Base-by-base conservation (phyloP, 305 asterid genomes). In the Fraxinus xanthoxyloides region DNA sequence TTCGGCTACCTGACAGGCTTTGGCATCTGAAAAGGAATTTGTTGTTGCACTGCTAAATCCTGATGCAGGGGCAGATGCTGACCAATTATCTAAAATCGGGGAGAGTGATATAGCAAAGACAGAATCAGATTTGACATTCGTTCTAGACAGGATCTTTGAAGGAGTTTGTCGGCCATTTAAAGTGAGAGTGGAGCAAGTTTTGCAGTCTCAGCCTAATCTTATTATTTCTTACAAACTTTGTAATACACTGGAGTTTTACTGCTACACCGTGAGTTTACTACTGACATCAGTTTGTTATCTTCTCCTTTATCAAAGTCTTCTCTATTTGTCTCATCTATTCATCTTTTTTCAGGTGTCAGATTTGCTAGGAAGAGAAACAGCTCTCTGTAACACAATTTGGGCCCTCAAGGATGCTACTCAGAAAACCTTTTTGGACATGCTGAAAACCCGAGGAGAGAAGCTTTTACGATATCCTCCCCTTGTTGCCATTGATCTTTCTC, bases 1-100 rank as follows among this genome's bases (percentile, higher is more conserved):
- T 77, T 70, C 87, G 84, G 81, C 80, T 77, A 72, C 77, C 32
- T 82, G 80, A 80, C 89, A 96, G 99, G 99, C 98, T 76, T 86
- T 96, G 91, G 99, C 99, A 23, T 94, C 99, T 89, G 99, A 96
- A 91, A 94, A 97, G 90, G 99, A 96, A 90, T 97, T 96, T 84
- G 99, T 93, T 65, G 89, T 93, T 82, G 94, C 97, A 80, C 84
- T 96, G 89, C 98, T 96, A 51, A 94, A 94, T 86, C 98, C 98
- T 8, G 98, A 96, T 92, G 91, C 94, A 35, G 83, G 73, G 79
- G 85, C 86, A 79, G 97, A 90, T 89, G 90, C 94, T 86, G 92
- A 86, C 31, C 86, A 87, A 87, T 86, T 86, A 81, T 89, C 91
- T 83, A 91, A 86, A 80, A 84, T 81, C 46, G 36, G 89, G 26